Conservation (phyloP, 371 early-diverging fungal genomes). For the Mucor circinelloides region DNA sequence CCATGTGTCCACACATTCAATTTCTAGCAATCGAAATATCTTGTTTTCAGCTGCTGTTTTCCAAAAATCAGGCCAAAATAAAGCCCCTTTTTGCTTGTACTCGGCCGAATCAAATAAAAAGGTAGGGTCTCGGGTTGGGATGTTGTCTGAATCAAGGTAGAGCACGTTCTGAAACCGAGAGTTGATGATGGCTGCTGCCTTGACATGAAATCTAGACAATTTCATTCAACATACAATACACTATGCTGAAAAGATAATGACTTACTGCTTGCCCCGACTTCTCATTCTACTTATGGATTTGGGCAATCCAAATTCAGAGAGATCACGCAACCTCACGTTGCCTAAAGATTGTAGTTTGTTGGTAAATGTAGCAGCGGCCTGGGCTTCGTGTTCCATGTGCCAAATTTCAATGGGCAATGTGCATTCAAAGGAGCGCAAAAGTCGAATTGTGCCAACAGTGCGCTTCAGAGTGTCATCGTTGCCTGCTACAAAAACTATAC, state of each 20-base stretch:
- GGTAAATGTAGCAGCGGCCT: constrained; percentile 2
- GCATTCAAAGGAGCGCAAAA: constrained; percentile 27
- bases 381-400: constrained; percentile 37
- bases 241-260: neutral
- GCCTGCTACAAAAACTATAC: constrained; percentile 44
- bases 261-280: constrained; percentile 37
- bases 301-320: constrained; percentile 23
- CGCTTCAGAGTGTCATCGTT: constrained; percentile 42
- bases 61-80: constrained; percentile 65
- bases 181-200: constrained; percentile 52
- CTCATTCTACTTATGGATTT: constrained; percentile 25
- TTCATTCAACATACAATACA: neutral
- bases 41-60: constrained; percentile 43
- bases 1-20: constrained; percentile 40
- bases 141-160: constrained; percentile 57
- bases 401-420: constrained; percentile 39
- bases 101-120: constrained; percentile 43
- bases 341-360: neutral
- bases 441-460: constrained; percentile 27
- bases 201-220: constrained; percentile 43
- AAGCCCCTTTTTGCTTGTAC: constrained; percentile 41
- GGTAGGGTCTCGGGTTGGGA: constrained; percentile 45
- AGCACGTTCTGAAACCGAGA: constrained; percentile 47
- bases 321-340: constrained; percentile 24
- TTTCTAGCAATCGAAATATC: constrained; percentile 34